Evolutionary conservation across 805 yeast species (phyloP).

Genomic region (Candida silvicultrix): DNA sequence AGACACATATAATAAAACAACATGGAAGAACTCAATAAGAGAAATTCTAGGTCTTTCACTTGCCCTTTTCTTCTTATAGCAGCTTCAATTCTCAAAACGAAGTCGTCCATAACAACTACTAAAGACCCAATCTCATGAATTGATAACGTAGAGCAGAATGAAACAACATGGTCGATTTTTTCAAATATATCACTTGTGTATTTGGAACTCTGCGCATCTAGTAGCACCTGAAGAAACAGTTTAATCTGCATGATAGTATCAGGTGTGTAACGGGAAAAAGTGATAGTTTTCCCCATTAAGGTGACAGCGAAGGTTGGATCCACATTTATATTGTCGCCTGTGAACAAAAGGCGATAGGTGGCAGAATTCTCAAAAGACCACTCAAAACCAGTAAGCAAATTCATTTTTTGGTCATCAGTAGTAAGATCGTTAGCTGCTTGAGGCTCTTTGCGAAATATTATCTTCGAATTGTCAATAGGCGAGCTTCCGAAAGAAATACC

Average conservation of each 20-base stretch:
- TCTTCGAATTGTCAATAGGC: no score
- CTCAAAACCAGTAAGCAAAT: slow-evolving; percentile 1
- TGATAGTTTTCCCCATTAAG: neutral
- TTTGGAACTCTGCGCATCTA: neutral
- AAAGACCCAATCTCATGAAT: slow-evolving; percentile 9
- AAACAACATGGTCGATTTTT: slow-evolving; percentile 7
- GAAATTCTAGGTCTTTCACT: slow-evolving; percentile 15
- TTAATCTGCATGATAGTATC: neutral
- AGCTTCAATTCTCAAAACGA: slow-evolving; percentile 12
- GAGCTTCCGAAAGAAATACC: slow-evolving; percentile 10
- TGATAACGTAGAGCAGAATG: slow-evolving; percentile 9
- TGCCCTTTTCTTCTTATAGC: slow-evolving; percentile 12
- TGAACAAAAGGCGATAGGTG: neutral
- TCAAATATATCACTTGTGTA: slow-evolving; percentile 3
- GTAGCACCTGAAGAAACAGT: slow-evolving; percentile 1
- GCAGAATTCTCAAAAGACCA: neutral
- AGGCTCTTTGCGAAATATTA: no score
- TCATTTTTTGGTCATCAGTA: no score
- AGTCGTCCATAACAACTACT: slow-evolving; percentile 14
- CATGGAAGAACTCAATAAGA: slow-evolving; percentile 12
- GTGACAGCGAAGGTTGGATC: neutral
- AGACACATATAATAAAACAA: slow-evolving; percentile 11
- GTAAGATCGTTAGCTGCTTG: slow-evolving; percentile 11
- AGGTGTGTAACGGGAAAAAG: neutral
- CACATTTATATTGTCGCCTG: neutral